Base-by-base conservation (phyloP, 352 stramenopile species). In the Paralagenidium karlingii region DNA sequence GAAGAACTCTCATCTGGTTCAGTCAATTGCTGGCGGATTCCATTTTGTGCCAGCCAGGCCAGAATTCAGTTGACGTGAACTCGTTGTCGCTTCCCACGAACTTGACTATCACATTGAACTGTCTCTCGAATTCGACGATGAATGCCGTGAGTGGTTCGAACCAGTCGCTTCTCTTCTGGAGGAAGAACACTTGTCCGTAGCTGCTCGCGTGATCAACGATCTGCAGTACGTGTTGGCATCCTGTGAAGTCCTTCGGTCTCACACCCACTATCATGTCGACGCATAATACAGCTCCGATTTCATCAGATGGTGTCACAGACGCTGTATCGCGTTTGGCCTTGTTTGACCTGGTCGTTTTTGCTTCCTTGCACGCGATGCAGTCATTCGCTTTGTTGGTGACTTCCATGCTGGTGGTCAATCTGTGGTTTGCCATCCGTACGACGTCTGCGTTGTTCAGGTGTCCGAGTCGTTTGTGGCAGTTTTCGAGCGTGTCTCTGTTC, bases 221-320 rank as follows among this genome's bases (percentile, higher is more conserved):
- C 15, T 43, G 24, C 2, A 43, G 18, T 21, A 34, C 24, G 15
- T 43, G 24, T 27, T 30, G 20, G 36, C 34, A 34, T 9, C 38
- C 38, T 4, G 32, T 8, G 6, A 6, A 34, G 38, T 32, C 38
- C 3, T 9, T 13, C 11, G 38, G 38, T 24, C 34, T 43, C 13
- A 43, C 5, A 15, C 34, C 12, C 6, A 22, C n/a, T 10, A 34
- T 43, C 24, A 43, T 33, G 38, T 43, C 25, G 24, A 43, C 19
- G 12, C 38, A 5, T 5, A 43, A 16, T 16, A 43, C 38, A 3
- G 38, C 24, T 15, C 24, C 38, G 18, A 43, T 43, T 22, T 43
- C 38, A n/a, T 43, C 38, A 3, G 38, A 34, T 19, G 38, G 38
- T 34, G 38, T 18, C 8, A 27, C 32, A 4, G 34, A 6, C 34